Percentiles rank a stretch among this genome's conserved stretches.
These are phyloP conservation scores for Thraustotheca clavata DNA, from an alignment of 352 stramenopile genomes.

Conservation along the genomic window DNA sequence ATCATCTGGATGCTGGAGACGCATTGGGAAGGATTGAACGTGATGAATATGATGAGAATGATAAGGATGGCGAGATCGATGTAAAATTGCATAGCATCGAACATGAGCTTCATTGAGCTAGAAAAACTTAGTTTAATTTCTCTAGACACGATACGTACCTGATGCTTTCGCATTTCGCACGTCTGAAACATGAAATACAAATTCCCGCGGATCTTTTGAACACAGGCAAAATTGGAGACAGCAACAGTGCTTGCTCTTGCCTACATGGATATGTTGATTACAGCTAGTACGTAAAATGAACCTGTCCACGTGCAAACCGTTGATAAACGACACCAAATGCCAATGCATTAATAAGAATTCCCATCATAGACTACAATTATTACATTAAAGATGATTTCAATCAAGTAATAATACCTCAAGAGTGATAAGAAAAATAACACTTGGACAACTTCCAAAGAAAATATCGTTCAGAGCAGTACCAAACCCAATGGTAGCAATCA, in stretches of 20 bases:
- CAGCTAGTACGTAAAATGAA: slow-evolving; percentile 3
- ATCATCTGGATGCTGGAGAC: slow-evolving; percentile 90
- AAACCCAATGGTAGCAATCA: slow-evolving; percentile 76
- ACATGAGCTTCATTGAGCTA: slow-evolving; percentile 91
- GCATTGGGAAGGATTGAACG: slow-evolving; percentile 91
- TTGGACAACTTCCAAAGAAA: slow-evolving; percentile 89
- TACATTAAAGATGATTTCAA: not conserved
- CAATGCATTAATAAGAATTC: slow-evolving; percentile 89
- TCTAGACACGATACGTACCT: slow-evolving; percentile 25
- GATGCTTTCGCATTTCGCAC: slow-evolving; percentile 88
- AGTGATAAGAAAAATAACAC: slow-evolving; percentile 90
- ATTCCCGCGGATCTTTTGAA: slow-evolving; percentile 81
- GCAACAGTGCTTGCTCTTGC: slow-evolving; percentile 90
- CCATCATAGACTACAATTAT: slow-evolving; percentile 72
- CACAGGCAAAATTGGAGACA: slow-evolving; percentile 88
- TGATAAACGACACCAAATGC: slow-evolving; percentile 94
- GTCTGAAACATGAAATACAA: slow-evolving; percentile 92
- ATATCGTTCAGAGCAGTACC: slow-evolving; percentile 66
- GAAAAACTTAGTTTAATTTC: not conserved
- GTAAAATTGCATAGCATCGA: slow-evolving; percentile 87
- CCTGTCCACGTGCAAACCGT: slow-evolving; percentile 86
- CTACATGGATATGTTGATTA: slow-evolving; percentile 7
- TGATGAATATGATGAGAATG: slow-evolving; percentile 66
- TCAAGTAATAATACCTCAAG: slow-evolving; percentile 16
- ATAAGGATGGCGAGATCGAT: slow-evolving; percentile 57